Base-by-base conservation (phyloP, 371 early-diverging fungal species). In the Chytridium lagenaria region DNA sequence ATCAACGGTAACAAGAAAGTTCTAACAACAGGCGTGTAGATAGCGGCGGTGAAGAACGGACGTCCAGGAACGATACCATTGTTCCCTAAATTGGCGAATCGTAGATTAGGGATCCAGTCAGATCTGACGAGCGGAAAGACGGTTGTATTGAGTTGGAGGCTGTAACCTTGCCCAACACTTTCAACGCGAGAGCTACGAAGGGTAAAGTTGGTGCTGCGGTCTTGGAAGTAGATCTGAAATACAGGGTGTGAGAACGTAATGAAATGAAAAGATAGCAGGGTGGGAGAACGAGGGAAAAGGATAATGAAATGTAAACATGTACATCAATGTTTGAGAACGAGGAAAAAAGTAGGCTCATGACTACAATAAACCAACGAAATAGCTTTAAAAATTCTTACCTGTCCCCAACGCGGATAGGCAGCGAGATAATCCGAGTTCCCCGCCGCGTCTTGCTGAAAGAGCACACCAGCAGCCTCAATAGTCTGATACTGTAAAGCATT, bases 161-260 rank as follows among this genome's bases (percentile, higher is more conserved):
- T 12, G 64, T 26, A 63, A 34, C 34, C 36, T 3, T 63, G 2
- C 12, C 33, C 34, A 15, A 36, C 26, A 34, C 64, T 34, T 3
- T 30, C 31, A 12, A 63, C 36, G 2, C 3, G 10, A 22, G 64
- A 26, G 33, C 33, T 7, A 15, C 36, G 36, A 22, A 63, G 64
- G 22, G 37, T 31, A 23, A 31, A 63, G 12, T 26, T 36, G 28
- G 64, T 63, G 22, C 12, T 63, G 19, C 19, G 30, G 64, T 63
- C 64, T 63, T 63, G 64, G 36, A 33, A 34, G 64, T 63, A 63
- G 36, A 63, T 63, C 22, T 44, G 44, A 44, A 19, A 44, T 44
- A 12, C 44, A 12, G 19, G 7, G 19, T 44, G 44, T 44, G 7
- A 44, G 44, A 44, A 19, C 44, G 12, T 12, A 19, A 44, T 44